Conservation (phyloP, 2,329 filamentous ascomycete genomes). For the Exophiala sp. region DNA sequence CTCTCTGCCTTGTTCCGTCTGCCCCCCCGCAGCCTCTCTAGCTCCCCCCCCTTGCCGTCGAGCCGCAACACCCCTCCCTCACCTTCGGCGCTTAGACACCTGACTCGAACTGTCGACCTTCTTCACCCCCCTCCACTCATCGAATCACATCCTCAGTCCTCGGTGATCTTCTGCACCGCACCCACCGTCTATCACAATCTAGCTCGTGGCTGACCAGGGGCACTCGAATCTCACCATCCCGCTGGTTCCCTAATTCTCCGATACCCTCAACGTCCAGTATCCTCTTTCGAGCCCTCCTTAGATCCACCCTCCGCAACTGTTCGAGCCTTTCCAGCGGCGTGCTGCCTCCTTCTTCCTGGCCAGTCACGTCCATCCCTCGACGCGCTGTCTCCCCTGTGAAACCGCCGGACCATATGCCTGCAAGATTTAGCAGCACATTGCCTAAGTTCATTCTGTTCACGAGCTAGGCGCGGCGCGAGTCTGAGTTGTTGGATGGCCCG, state of each 20-base stretch:
- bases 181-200: slow-evolving; percentile 9
- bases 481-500: slow-evolving; percentile 6
- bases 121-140: too few relatives aligned
- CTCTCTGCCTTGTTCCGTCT: not conserved
- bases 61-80: slow-evolving; percentile 22
- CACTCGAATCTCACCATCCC: slow-evolving; percentile 7
- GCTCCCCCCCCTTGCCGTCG: slow-evolving; percentile 1
- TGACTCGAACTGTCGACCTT: not conserved
- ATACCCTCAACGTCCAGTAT: slow-evolving; percentile 4
- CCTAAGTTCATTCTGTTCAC: slow-evolving; percentile 1
- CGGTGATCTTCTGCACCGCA: slow-evolving; percentile 18
- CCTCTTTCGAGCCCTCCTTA: not conserved
- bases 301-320: not conserved
- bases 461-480: slow-evolving; percentile 25
- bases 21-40: not conserved
- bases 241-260: slow-evolving; percentile 24
- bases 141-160: not conserved
- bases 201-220: slow-evolving; percentile 20
- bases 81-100: slow-evolving; percentile 22
- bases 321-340: not conserved
- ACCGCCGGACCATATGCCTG: slow-evolving; percentile 15
- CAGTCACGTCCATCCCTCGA: slow-evolving; percentile 19
- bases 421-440: slow-evolving; percentile 20
- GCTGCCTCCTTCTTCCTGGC: slow-evolving; percentile 6
- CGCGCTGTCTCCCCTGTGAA: slow-evolving; percentile 23